Evolutionary conservation across 257 asterid genomes (phyloP), one percentile per base, ranked within the genome.

Genomic region (Penstemon davidsonii): DNA sequence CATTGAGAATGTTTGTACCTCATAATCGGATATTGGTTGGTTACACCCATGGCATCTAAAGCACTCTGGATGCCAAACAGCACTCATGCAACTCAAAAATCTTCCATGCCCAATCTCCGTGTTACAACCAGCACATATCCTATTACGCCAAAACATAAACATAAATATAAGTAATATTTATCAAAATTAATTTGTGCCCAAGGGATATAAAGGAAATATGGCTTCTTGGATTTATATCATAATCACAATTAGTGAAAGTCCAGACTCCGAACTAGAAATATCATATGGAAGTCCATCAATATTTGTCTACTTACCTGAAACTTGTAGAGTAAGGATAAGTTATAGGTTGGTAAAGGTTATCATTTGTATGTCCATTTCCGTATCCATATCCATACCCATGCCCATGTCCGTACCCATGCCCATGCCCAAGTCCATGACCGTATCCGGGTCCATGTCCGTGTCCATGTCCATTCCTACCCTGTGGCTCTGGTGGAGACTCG

Each of bases 11-110:
- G 46, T 41, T 60, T 55, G 39, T 43, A 91, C 97, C 97, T 91
- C 97, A 8, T 68, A 55, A 73, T 91, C 97, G 8, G 92, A 82
- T 63, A 91, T 85, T 5, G 97, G 97, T 41, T 9, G 83, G 53
- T 75, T 71, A 69, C 97, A 91, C 53, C 80, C 84, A 57, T 71
- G 82, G 60, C 96, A 91, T 10, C 85, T 76, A 50, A 91, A 91
- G 75, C 97, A 91, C 63, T 81, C 95, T 3, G 97, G 96, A 85
- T 91, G 97, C 97, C 97, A 91, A 47, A 86, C 78, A 49, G 81
- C 83, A 44, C 86, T 91, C 89, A 88, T 78, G 78, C 88, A 85
- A 72, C 83, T 90, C 74, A 90, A 76, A 56, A 53, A 85, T 66
- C 87, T 79, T n/a, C 89, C 97, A 61, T 75, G 85, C 5, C 95